Conservation (phyloP, 2,329 filamentous ascomycete species). For the Diaporthe longicolla region DNA sequence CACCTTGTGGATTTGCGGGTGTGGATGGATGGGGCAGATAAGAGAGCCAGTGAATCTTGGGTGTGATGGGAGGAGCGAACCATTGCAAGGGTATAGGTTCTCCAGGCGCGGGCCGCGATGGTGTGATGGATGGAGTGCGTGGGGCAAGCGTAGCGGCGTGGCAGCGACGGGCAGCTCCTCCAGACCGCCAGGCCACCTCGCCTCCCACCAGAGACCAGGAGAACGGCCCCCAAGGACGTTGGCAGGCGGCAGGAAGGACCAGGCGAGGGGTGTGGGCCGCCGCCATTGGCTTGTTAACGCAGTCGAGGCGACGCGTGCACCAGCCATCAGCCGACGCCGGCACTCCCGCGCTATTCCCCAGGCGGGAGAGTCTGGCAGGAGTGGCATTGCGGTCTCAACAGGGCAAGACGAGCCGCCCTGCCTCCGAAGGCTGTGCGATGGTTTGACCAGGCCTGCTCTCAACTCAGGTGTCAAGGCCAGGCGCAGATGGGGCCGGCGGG, state of each 20-base stretch:
- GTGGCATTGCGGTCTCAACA: slow-evolving; percentile 17
- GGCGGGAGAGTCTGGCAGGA: background rate
- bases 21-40: background rate
- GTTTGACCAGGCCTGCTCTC: background rate
- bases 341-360: slow-evolving; percentile 16
- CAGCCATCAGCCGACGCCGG: slow-evolving; percentile 19
- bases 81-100: background rate
- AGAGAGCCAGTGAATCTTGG: background rate
- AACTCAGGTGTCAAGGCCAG: background rate
- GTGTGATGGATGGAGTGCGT: slow-evolving; percentile 3
- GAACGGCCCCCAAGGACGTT: slow-evolving; percentile 12
- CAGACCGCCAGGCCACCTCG: too few species aligned
- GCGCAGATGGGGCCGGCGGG: slow-evolving; percentile 15
- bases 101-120: slow-evolving; percentile 24
- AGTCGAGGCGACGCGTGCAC: background rate
- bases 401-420: slow-evolving; percentile 11
- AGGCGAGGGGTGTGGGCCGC: background rate
- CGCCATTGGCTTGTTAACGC: slow-evolving; percentile 20
- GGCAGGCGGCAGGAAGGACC: background rate
- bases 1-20: background rate
- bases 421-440: background rate
- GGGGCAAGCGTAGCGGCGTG: background rate
- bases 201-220: too few species aligned
- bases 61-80: slow-evolving; percentile 6
- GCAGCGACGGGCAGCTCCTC: background rate